Evolutionary conservation across 768 basidiomycete genomes (phyloP), one percentile per base, ranked within the genome.

Genomic region (Leccinum boreale): DNA sequence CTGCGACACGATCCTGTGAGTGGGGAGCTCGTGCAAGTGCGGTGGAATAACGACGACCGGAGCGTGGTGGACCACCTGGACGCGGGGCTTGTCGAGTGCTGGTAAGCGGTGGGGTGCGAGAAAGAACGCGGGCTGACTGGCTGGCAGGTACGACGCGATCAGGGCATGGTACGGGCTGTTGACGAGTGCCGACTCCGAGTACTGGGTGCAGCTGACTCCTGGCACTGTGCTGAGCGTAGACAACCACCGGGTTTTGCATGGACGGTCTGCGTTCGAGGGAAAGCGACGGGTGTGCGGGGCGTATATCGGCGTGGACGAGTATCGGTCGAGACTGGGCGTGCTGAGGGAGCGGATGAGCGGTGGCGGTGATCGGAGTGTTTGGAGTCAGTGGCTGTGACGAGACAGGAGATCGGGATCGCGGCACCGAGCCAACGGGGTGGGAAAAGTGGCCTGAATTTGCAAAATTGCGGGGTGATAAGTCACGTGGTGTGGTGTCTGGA

Each of bases 11-110:
- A 93, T 53, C 64, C 72, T 2, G 53, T 70, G 8, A 82, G 78
- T 12, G 85, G 82, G 2, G 82, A 87, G 59, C 78, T 98, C 0
- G 72, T 78, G 4, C 88, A 92, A 59, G 87, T 98, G 33, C 75
- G 95, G 53, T 98, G 94, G 92, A 98, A 98, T 67, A 95, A 93
- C 60, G 90, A 94, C 62, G 95, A 98, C 70, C 78, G 96, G 52
- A 94, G 92, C 57, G 88, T 87, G 3, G 81, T 98, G 77, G 82
- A 77, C 59, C 75, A 79, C 60, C 62, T 92, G 60, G 74, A 77
- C 15, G 75, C 85, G 0, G 77, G 78, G 8, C 65, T 82, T 58
- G 85, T 98, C 10, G 89, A 91, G 65, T 77, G 81, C 54, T 98
- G 94, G 93, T 87, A 62, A 42, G 56, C 12, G 17, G 52, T 7